Conservation (phyloP, 208 protist species). For the Trypanosoma rangeli region DNA sequence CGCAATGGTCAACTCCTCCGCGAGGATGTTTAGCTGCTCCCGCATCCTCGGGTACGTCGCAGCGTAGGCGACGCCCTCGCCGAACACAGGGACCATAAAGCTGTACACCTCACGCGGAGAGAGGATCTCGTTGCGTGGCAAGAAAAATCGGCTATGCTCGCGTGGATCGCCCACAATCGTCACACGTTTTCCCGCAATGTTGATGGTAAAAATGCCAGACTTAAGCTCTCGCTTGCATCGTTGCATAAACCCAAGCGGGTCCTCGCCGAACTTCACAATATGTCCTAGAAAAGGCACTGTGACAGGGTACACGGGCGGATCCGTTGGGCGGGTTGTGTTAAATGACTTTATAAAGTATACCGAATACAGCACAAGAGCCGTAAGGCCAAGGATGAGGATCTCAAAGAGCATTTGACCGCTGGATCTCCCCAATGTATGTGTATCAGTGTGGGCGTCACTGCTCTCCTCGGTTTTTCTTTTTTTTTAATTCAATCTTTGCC, state of each 20-base stretch:
- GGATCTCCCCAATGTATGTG: background rate
- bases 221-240: conserved; percentile 59
- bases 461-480: conserved; percentile 6
- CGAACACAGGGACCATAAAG: conserved; percentile 87
- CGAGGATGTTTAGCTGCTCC: conserved; percentile 87
- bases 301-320: conserved; percentile 69
- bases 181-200: conserved; percentile 79
- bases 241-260: conserved; percentile 67
- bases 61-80: conserved; percentile 83
- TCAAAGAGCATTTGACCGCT: conserved; percentile 50
- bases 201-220: conserved; percentile 78
- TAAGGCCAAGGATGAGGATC: conserved; percentile 44
- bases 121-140: conserved; percentile 80
- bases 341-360: conserved; percentile 84
- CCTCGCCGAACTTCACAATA: conserved; percentile 70
- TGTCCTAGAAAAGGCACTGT: conserved; percentile 69
- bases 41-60: conserved; percentile 82
- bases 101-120: conserved; percentile 84
- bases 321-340: conserved; percentile 71
- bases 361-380: conserved; percentile 55
- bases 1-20: conserved; percentile 78
- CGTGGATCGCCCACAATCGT: conserved; percentile 75
- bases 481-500: background rate
- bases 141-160: conserved; percentile 82
- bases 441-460: background rate